phyloP scores from a whole-genome alignment of 352 stramenopile species.

The Globisporangium polare region DNA sequence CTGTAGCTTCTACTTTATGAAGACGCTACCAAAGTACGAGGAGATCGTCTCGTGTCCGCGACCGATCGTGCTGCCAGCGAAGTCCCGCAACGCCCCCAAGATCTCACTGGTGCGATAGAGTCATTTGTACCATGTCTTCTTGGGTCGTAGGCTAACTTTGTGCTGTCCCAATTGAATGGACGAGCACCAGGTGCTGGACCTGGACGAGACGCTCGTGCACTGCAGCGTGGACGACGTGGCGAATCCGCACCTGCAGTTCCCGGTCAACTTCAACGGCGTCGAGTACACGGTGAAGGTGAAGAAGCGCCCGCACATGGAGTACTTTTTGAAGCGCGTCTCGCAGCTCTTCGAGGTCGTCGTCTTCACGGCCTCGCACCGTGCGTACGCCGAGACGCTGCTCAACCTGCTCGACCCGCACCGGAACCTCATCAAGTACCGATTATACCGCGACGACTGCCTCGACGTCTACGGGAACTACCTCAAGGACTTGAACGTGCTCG shows the following conservation, averaged over 20 bases:
- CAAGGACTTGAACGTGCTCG: constrained; percentile 98
- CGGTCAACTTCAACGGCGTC: constrained; percentile 94
- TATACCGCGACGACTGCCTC: constrained; percentile 96
- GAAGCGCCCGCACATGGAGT: constrained; percentile 93
- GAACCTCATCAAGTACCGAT: constrained; percentile 89
- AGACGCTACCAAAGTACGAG: constrained; percentile 78
- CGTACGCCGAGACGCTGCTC: constrained; percentile 96
- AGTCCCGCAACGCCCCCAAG: constrained; percentile 49
- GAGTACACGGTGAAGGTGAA: constrained; percentile 96
- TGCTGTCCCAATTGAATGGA: neutral
- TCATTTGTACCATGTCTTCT: neutral
- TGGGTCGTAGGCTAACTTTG: neutral
- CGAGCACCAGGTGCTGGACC: constrained; percentile 87
- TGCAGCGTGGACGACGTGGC: constrained; percentile 95
- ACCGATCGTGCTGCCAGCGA: constrained; percentile 50
- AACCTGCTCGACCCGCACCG: constrained; percentile 95
- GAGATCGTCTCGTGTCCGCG: constrained; percentile 54
- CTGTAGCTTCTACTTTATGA: constrained; percentile 85
- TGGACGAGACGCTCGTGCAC: constrained; percentile 99
- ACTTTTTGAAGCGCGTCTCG: constrained; percentile 92
- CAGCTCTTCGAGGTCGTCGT: constrained; percentile 98
- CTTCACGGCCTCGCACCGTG: constrained; percentile 95
- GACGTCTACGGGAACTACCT: constrained; percentile 98
- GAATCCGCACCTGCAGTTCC: constrained; percentile 95
- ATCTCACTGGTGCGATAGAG: constrained; percentile 58